Base-by-base conservation (phyloP, 345 rosid species). In the Linum lewisii region DNA sequence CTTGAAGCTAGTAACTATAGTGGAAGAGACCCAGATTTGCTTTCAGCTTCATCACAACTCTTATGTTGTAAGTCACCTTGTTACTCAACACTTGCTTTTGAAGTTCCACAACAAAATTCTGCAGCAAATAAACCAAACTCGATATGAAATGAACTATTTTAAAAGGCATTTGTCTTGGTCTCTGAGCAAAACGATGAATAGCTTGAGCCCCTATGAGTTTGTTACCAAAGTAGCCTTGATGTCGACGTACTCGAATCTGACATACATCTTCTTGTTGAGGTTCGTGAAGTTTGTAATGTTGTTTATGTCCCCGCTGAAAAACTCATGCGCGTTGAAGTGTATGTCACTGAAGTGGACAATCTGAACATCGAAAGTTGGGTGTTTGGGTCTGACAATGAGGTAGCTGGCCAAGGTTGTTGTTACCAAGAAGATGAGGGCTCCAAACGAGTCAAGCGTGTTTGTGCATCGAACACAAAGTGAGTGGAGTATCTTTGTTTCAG, bases 351-450 rank as follows among this genome's bases (percentile, higher is more conserved):
- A 89, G 52, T 62, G 81, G 38, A 88, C 97, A 11, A 73, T 75
- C 0, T 91, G 74, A 59, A 80, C 82, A 72, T 92, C 98, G 47
- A 88, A 92, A 45, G 62, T 54, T 15, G 98, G 97, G 51, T 50
- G 76, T 70, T 72, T 83, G 14, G 98, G 97, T 63, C 67, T 92
- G 34, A 88, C 60, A 15, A 72, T 72, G 2, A 83, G 68, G 62
- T 77, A 92, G 67, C 86, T 72, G 36, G 84, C 79, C 72, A 84
- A 57, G 56, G 94, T 92, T 57, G 94, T 86, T 2, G 86, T 73
- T 5, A 95, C 95, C 44, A 86, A 82, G 66, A 88, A 63, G 78
- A 92, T 88, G 44, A 92, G 79, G 34, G 89, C 95, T 37, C 79
- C 76, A 60, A 81, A 86, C 98, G 97, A 92, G 29, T 83, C 68